Conservation (phyloP, 192 early-diverging fungal species). For the Coemansia sp. region DNA sequence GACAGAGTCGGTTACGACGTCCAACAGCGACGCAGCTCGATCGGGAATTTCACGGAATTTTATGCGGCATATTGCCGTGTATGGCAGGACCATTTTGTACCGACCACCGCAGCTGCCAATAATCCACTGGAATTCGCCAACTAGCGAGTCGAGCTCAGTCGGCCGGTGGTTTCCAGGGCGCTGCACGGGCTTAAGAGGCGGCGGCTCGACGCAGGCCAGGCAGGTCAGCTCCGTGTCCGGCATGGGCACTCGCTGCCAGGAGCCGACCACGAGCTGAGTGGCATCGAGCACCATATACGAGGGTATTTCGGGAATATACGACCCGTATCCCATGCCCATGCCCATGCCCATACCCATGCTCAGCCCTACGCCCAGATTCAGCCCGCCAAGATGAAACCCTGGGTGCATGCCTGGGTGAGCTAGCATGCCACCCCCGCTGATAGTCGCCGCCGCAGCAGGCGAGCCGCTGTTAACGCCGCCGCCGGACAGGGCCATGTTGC, state of each 20-base stretch:
- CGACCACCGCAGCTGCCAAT: conserved; percentile 47
- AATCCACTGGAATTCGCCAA: conserved; percentile 57
- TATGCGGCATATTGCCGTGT: conserved; percentile 49
- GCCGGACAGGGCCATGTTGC: neutral
- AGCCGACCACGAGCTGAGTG: conserved; percentile 41
- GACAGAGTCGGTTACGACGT: conserved; percentile 32
- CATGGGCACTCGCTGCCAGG: conserved; percentile 50
- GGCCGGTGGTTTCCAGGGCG: conserved; percentile 55
- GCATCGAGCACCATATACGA: conserved; percentile 53
- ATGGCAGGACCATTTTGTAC: conserved; percentile 56
- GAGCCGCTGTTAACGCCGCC: neutral
- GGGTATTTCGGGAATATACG: conserved; percentile 42
- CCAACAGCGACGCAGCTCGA: conserved; percentile 30
- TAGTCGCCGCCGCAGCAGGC: neutral
- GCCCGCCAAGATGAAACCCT: conserved; percentile 6
- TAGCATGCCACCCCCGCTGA: neutral
- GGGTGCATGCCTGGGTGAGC: neutral
- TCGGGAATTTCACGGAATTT: conserved; percentile 52
- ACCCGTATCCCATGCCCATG: conserved; percentile 19
- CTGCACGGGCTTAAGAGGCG: conserved; percentile 51
- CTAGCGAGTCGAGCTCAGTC: conserved; percentile 53
- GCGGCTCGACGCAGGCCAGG: conserved; percentile 51
- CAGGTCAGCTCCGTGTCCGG: conserved; percentile 50
- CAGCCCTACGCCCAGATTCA: conserved; percentile 14
- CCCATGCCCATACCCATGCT: conserved; percentile 10